A percentile compares a stretch with the other conserved stretches of the same genome.
These are phyloP conservation scores for Cercis canadensis DNA, from an alignment of 306 rosid genomes.

Conservation along the genomic window DNA sequence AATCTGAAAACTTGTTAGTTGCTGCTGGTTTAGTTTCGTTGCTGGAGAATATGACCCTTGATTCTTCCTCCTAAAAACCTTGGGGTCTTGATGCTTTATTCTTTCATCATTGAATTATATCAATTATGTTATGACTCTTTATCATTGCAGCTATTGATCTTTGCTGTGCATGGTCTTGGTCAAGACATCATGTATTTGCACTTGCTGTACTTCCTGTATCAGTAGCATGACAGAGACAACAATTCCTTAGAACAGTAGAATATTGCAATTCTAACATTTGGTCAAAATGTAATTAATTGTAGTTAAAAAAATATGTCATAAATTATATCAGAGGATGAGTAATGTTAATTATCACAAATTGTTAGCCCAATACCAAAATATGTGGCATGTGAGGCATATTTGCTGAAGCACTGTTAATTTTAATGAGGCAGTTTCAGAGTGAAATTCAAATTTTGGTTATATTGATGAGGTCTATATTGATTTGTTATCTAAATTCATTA, in stretches of 20 bases:
- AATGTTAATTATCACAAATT: too few species aligned
- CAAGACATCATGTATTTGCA: not conserved
- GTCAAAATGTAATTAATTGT: slow-evolving; percentile 3
- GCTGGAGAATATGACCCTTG: not conserved
- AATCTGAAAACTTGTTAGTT: too few species aligned
- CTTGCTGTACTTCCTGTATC: too few species aligned
- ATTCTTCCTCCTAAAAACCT: not conserved
- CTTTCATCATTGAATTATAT: not conserved
- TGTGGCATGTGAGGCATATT: too few species aligned
- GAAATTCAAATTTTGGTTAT: too few species aligned
- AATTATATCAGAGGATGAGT: not conserved
- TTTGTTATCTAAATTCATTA: too few species aligned
- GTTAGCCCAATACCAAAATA: too few species aligned
- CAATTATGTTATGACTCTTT: not conserved
- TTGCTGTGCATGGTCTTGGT: slow-evolving; percentile 7
- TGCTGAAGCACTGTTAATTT: too few species aligned
- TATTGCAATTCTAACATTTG: not conserved
- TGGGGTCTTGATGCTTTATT: not conserved
- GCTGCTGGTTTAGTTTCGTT: not conserved
- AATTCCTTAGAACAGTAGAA: slow-evolving; percentile 5
- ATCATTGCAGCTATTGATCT: not conserved
- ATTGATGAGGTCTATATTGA: too few species aligned
- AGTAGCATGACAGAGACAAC: slow-evolving; percentile 16
- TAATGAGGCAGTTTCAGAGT: too few species aligned
- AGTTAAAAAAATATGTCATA: not conserved